These are phyloP conservation scores for Amphichorda felina DNA, from an alignment of 2,329 filamentous ascomycete genomes.

Conservation along the genomic window DNA sequence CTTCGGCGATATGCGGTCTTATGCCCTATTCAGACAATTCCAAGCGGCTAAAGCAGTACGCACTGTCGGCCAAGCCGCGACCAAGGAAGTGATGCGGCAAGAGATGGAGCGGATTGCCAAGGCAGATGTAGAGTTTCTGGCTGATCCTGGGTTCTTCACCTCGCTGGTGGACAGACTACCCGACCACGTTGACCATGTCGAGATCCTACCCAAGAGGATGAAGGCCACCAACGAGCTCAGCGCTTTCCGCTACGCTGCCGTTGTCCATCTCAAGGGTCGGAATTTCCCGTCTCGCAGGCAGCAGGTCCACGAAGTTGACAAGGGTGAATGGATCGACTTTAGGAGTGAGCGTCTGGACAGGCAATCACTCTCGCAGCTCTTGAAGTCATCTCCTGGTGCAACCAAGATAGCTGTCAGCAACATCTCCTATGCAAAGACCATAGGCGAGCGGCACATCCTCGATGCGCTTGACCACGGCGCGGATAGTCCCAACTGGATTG, in stretches of 20 bases:
- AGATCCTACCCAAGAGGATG: slow-evolving; percentile 16
- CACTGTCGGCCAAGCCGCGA: neutral
- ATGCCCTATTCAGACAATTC: slow-evolving; percentile 7
- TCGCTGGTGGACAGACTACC: slow-evolving; percentile 3
- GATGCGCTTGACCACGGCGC: slow-evolving; percentile 3
- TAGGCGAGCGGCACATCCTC: slow-evolving; percentile 12
- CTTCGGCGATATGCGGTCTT: slow-evolving; percentile 11
- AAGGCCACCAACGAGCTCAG: slow-evolving; percentile 15
- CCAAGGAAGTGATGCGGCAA: slow-evolving; percentile 3
- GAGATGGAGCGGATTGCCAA: slow-evolving; percentile 7
- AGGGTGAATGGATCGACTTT: slow-evolving; percentile 10
- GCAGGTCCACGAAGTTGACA: slow-evolving; percentile 5
- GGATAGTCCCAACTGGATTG: slow-evolving; percentile 2
- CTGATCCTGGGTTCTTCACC: slow-evolving; percentile 12
- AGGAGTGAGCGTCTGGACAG: slow-evolving; percentile 3
- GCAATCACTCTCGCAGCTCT: slow-evolving; percentile 3
- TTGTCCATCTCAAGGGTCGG: slow-evolving; percentile 8
- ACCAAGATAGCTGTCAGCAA: slow-evolving; percentile 9
- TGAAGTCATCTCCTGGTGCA: slow-evolving; percentile 1
- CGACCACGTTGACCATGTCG: slow-evolving; percentile 11
- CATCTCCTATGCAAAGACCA: slow-evolving; percentile 17
- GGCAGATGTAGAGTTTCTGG: slow-evolving; percentile 8
- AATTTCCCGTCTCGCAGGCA: neutral
- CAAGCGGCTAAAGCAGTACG: slow-evolving; percentile 4
- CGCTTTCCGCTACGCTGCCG: slow-evolving; percentile 14